A percentile compares a stretch with the other conserved stretches of the same genome.
Conservation (phyloP, 192 early-diverging fungal species). For the Mycoemilia scoparia region DNA sequence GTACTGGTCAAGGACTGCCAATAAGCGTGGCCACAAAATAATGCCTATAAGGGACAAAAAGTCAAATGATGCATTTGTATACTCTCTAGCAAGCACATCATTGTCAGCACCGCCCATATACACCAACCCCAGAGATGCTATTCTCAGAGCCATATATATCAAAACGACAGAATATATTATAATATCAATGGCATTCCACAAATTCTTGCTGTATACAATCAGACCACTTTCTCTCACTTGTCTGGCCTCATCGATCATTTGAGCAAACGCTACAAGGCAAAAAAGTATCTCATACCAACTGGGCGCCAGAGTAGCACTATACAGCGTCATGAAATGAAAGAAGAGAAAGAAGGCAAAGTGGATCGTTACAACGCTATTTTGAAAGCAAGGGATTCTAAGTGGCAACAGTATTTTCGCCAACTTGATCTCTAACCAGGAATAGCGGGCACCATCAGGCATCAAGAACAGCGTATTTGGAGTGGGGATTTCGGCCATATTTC, state of each 20-base stretch:
- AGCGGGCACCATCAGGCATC: not conserved
- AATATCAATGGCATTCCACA: conserved; percentile 18
- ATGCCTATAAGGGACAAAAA: too few relatives aligned
- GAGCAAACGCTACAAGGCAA: conserved; percentile 12
- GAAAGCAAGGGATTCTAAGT: conserved; percentile 18
- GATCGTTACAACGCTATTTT: conserved; percentile 15
- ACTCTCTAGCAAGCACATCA: conserved; percentile 16
- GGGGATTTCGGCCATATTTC: not conserved
- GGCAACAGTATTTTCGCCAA: conserved; percentile 6
- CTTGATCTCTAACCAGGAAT: conserved; percentile 4
- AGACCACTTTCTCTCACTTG: conserved; percentile 15
- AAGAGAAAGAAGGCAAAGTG: conserved; percentile 17
- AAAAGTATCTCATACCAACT: conserved; percentile 6
- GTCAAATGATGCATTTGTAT: conserved; percentile 16
- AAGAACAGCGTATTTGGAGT: not conserved
- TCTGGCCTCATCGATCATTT: conserved; percentile 19
- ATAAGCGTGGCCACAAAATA: conserved; percentile 23
- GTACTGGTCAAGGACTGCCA: conserved; percentile 17
- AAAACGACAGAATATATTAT: conserved; percentile 12
- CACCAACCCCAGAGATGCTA: conserved; percentile 11
- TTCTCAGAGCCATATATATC: conserved; percentile 11
- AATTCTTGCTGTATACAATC: conserved; percentile 14
- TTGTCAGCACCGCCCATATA: conserved; percentile 9
- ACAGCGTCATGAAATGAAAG: conserved; percentile 13
- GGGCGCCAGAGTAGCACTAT: too few relatives aligned